Base-by-base conservation (phyloP, 371 early-diverging fungal genomes). In the Coemansia sp. region DNA sequence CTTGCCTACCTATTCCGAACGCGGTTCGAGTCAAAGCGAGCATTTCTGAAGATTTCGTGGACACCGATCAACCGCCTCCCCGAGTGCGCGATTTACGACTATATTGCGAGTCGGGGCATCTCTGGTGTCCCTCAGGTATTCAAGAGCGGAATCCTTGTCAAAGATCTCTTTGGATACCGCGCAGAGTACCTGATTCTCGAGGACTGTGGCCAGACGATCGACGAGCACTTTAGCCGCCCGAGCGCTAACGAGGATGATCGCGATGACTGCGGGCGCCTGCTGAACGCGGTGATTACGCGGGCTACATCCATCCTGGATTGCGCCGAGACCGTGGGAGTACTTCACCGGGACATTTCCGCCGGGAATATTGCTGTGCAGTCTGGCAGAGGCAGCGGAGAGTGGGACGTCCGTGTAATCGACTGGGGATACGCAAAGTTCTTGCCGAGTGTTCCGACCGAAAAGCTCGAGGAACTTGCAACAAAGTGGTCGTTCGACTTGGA, bases 371-470 rank as follows among this genome's bases (percentile, higher is more conserved):
- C 33, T 3, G n/a, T 64, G 1, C 32, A 36, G 6, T n/a, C 31
- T 5, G 39, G 34, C 0, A 24, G 24, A 24, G 24, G 24, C 24
- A 24, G 24, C 24, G 24, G 24, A 24, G 24, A 24, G 1, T 24
- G 24, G 24, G 24, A 24, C 24, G 24, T 24, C 24, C 24, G 24
- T 24, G 47, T 68, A 4, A 63, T 68, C 34, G 64, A 60, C 47
- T 69, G 69, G 69, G 69, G 60, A 0, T 56, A 33, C n/a, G 49
- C 56, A 14, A 60, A 55, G n/a, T 2, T 53, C 4, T 5, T 53
- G 14, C 24, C 24, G 24, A 24, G 24, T 24, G 24, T 24, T 24
- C 39, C 29, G 5, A 12, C 8, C 1, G 16, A 0, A 8, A 37
- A 37, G 5, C 29, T 5, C 4, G 3, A 5, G 3, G 14, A 44